Conservation (phyloP, 495 filamentous ascomycete species). For the Bacidia gigantensis region DNA sequence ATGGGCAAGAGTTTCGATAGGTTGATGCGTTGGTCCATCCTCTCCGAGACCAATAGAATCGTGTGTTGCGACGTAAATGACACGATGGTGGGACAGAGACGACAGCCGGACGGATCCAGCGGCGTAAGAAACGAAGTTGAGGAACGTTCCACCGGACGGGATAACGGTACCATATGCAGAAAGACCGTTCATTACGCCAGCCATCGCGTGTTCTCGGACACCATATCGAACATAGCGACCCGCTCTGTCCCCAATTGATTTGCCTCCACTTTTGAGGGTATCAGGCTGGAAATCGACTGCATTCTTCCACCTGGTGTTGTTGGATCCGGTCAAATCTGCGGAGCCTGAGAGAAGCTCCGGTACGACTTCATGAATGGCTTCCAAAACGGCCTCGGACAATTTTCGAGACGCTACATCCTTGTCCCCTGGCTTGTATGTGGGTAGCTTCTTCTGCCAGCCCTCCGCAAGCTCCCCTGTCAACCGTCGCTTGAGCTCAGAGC, state of each 20-base stretch:
- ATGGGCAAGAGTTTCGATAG: constrained; percentile 97
- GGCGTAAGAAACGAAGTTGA: constrained; percentile 99
- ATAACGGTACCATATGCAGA: constrained; percentile 90
- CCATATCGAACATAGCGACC: constrained; percentile 95
- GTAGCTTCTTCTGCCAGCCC: constrained; percentile 92
- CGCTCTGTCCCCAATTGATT: constrained; percentile 76
- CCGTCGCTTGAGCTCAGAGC: constrained; percentile 70
- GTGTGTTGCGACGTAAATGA: constrained; percentile 96
- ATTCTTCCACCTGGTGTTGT: constrained; percentile 96
- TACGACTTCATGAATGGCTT: constrained; percentile 68
- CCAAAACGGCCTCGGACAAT: constrained; percentile 85
- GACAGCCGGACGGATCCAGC: constrained; percentile 91
- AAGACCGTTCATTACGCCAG: constrained; percentile 95
- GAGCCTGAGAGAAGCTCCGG: constrained; percentile 93
- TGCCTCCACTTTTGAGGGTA: constrained; percentile 42
- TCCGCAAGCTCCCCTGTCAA: constrained; percentile 75
- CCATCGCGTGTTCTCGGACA: constrained; percentile 97
- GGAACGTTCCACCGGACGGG: constrained; percentile 89
- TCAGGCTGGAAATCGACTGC: constrained; percentile 97
- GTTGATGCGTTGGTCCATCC: constrained; percentile 97
- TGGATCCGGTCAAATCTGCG: constrained; percentile 94
- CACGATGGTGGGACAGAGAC: constrained; percentile 77
- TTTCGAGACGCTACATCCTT: constrained; percentile 80
- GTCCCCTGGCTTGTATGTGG: constrained; percentile 81
- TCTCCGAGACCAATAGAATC: constrained; percentile 99